These are phyloP conservation scores for Mrakia blollopis DNA, from an alignment of 768 basidiomycete species.

Conservation along the genomic window DNA sequence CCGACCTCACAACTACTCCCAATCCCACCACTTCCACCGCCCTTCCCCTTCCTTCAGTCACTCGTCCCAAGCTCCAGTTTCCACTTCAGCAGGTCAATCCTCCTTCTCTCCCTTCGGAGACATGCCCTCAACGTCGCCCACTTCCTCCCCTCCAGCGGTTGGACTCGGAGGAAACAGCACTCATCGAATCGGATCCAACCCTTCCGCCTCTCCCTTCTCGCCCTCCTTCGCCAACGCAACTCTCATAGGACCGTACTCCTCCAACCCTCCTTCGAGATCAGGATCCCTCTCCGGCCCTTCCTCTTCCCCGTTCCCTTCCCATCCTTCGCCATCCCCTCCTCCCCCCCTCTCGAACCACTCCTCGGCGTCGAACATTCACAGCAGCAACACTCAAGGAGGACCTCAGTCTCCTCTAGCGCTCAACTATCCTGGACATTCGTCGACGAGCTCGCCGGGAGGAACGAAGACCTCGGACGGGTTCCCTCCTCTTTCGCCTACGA, in stretches of 20 bases:
- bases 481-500: not conserved
- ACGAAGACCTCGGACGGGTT: not conserved
- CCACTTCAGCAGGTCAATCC: not conserved
- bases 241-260: not conserved
- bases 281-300: not conserved
- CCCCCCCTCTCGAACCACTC: not conserved
- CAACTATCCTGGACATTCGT: not conserved
- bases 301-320: not conserved
- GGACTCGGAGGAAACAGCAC: not conserved
- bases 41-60: not conserved
- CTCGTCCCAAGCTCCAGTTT: not conserved
- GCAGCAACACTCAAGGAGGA: not conserved
- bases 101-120: constrained; percentile 13
- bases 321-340: not conserved
- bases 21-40: not conserved
- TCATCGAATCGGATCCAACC: constrained; percentile 2
- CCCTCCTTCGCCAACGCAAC: constrained; percentile 1
- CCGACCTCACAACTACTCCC: not conserved
- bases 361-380: not conserved
- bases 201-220: not conserved
- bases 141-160: not conserved
- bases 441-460: too few relatives aligned
- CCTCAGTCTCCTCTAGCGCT: constrained; percentile 7
- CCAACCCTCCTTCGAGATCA: not conserved
- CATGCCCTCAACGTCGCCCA: not conserved